Evolutionary conservation across 768 basidiomycete species (phyloP).

Genomic region (Tricholomella constricta): DNA sequence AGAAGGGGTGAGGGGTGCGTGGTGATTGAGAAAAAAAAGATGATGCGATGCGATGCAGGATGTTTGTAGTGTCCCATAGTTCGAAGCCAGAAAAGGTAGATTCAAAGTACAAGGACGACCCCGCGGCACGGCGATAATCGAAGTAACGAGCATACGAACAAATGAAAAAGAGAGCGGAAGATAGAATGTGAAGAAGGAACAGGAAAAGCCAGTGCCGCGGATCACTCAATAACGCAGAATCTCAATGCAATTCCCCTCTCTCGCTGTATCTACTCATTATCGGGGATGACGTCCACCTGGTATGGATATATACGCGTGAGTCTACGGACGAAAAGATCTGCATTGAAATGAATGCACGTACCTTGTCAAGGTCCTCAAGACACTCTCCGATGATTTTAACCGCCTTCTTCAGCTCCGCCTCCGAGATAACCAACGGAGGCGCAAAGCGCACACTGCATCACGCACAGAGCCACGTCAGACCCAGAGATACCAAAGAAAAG

Average conservation of each 20-base stretch:
- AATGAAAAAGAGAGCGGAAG: not conserved
- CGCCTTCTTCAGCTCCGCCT: slow-evolving; percentile 77
- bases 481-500: not conserved
- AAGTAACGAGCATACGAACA: not conserved
- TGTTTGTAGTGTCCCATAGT: not conserved
- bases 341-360: no score
- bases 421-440: slow-evolving; percentile 92
- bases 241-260: slow-evolving; percentile 53
- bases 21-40: not conserved
- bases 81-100: not conserved
- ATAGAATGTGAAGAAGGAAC: no score
- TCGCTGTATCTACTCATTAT: slow-evolving; percentile 59
- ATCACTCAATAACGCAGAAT: slow-evolving; percentile 13
- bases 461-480: not conserved
- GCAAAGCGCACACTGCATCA: slow-evolving; percentile 88
- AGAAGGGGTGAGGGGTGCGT: no score
- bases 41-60: slow-evolving; percentile 1
- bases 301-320: not conserved
- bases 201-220: slow-evolving; percentile 3
- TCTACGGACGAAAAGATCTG: not conserved
- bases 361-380: slow-evolving; percentile 79
- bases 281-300: slow-evolving; percentile 56
- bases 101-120: not conserved
- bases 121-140: not conserved
- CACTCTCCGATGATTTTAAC: slow-evolving; percentile 76